A percentile compares a stretch with the other conserved stretches of the same genome.
These are phyloP conservation scores for Ogataea corticis DNA, from an alignment of 805 yeast genomes.

Conservation along the genomic window DNA sequence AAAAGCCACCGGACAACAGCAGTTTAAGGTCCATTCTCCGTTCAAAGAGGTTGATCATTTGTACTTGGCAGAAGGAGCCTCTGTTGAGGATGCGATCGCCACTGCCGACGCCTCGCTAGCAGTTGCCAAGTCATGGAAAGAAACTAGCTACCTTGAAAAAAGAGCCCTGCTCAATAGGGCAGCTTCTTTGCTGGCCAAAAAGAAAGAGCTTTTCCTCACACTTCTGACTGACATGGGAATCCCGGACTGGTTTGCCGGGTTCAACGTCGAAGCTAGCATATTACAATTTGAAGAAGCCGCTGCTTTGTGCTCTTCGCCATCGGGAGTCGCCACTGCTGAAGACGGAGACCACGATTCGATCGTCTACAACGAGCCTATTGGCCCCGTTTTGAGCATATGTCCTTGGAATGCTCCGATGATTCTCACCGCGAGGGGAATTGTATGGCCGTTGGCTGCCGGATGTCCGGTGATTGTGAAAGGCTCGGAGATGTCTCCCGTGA, in stretches of 20 bases:
- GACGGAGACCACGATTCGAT: conserved; percentile 4
- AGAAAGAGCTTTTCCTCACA: not conserved
- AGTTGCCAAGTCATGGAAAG: conserved; percentile 7
- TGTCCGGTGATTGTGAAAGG: conserved; percentile 10
- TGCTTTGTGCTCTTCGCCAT: conserved; percentile 8
- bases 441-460: conserved; percentile 9
- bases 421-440: conserved; percentile 9
- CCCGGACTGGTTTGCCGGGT: conserved; percentile 6
- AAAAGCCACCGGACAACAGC: not conserved
- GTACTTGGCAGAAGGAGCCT: conserved; percentile 7
- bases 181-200: not conserved
- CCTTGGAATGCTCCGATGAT: conserved; percentile 13
- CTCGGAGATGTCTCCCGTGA: conserved; percentile 8
- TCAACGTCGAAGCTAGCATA: conserved; percentile 6
- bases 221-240: conserved; percentile 8
- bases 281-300: conserved; percentile 9
- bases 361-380: conserved; percentile 8
- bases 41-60: not conserved
- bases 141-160: not conserved
- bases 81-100: not conserved
- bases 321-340: conserved; percentile 2
- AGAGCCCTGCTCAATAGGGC: conserved; percentile 3
- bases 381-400: conserved; percentile 9
- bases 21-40: conserved; percentile 6
- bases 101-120: conserved; percentile 4